phyloP scores from a whole-genome alignment of 371 early-diverging fungal species.

The Phascolomyces articulosus region DNA sequence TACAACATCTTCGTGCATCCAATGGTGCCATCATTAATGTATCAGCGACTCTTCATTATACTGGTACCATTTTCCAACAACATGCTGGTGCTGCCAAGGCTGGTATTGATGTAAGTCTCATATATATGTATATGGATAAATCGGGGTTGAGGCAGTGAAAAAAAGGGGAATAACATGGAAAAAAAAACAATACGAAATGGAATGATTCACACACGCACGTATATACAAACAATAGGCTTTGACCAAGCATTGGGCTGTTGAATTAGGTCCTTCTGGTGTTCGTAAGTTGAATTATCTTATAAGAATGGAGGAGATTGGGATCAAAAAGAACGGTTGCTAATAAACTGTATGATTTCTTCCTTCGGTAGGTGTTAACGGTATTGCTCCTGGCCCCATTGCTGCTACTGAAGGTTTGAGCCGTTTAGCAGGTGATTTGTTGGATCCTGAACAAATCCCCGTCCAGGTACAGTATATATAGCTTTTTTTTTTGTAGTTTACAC shows the following conservation, averaged over 20 bases:
- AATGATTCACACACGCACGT: too few relatives aligned
- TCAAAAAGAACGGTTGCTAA: too few relatives aligned
- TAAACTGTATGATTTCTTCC: not conserved
- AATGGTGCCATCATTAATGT: conserved; percentile 73
- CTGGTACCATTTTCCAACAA: conserved; percentile 56
- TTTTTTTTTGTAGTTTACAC: too few relatives aligned
- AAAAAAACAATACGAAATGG: too few relatives aligned
- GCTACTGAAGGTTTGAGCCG: conserved; percentile 6
- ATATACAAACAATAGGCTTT: conserved; percentile 48
- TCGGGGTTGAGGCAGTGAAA: not conserved
- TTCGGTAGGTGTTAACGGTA: conserved; percentile 28
- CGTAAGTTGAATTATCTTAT: conserved; percentile 25
- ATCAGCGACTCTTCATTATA: conserved; percentile 69
- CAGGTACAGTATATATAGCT: conserved; percentile 26
- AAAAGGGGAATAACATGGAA: not conserved
- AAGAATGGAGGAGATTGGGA: too few relatives aligned
- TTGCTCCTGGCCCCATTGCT: conserved; percentile 54
- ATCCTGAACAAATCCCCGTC: conserved; percentile 24
- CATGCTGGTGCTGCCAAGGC: conserved; percentile 56
- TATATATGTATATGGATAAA: not conserved
- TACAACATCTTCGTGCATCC: conserved; percentile 68
- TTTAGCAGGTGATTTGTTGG: too few relatives aligned
- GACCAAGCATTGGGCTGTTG: conserved; percentile 57
- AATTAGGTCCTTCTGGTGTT: conserved; percentile 51
- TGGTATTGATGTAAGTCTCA: conserved; percentile 35